Conservation (phyloP, 345 rosid genomes). For the Iberis pinnata region DNA sequence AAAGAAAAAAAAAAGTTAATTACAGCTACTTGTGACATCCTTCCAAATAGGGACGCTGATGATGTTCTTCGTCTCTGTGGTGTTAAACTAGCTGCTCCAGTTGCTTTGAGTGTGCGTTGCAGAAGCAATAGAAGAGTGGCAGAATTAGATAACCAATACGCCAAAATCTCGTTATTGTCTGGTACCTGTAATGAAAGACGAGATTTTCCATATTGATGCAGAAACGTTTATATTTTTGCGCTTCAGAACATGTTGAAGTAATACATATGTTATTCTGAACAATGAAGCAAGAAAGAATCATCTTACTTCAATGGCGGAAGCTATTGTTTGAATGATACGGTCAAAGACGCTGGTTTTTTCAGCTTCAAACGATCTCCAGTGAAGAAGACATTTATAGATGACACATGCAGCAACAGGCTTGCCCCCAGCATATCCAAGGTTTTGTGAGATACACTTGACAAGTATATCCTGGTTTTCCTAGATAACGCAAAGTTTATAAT, state of each 20-base stretch:
- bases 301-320: conserved; percentile 77
- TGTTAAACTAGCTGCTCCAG: conserved; percentile 95
- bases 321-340: conserved; percentile 91
- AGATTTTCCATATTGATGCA: conserved; percentile 5
- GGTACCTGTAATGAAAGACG: conserved; percentile 51
- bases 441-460: conserved; percentile 81
- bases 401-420: conserved; percentile 96
- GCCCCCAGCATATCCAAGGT: conserved; percentile 73
- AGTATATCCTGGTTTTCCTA: conserved; percentile 94
- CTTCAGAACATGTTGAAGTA: background rate
- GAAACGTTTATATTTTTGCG: background rate
- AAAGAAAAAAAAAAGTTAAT: conserved; percentile 9
- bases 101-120: conserved; percentile 96
- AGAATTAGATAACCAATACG: conserved; percentile 95
- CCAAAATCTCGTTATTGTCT: conserved; percentile 70
- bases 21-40: conserved; percentile 84
- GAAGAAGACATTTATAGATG: conserved; percentile 89
- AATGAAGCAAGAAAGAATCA: background rate
- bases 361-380: conserved; percentile 99
- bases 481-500: conserved; percentile 22
- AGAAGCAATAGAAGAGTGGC: conserved; percentile 79
- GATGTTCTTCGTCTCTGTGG: conserved; percentile 92
- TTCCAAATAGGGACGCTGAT: conserved; percentile 87
- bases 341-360: conserved; percentile 95
- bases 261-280: too few relatives aligned